Evolutionary conservation across 73 alveolate genomes (phyloP).

Genomic region (Paramecium biaurelia): DNA sequence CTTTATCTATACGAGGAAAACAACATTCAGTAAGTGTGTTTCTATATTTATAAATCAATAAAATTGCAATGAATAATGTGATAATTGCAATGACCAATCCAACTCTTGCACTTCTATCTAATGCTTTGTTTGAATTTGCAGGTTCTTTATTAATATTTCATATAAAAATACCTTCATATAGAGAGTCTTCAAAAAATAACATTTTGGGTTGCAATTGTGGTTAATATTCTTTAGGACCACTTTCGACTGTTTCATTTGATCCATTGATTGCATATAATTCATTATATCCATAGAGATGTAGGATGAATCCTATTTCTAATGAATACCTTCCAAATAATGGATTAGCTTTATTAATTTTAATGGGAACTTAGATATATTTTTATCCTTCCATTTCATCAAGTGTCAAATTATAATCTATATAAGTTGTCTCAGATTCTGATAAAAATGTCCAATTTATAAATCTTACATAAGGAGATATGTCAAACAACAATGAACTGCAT

Average conservation of each 20-base stretch:
- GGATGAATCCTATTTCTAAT: neutral
- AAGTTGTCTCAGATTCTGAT: neutral
- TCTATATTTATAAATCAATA: neutral
- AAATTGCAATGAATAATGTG: neutral
- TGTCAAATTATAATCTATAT: neutral
- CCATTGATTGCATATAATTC: neutral
- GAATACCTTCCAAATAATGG: slow-evolving; percentile 1
- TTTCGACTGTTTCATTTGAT: neutral
- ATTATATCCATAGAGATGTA: neutral
- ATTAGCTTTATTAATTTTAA: neutral
- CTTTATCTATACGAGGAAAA: neutral
- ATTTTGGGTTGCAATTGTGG: neutral
- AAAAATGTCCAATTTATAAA: neutral
- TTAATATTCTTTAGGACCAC: neutral
- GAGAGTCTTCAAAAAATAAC: neutral
- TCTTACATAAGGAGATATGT: neutral
- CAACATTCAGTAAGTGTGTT: neutral
- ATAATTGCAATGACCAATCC: neutral
- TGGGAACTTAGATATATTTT: neutral
- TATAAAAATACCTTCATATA: neutral
- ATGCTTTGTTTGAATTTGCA: neutral
- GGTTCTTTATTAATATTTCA: neutral
- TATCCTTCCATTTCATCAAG: neutral
- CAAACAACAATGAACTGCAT: neutral
- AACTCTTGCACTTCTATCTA: neutral